Evolutionary conservation across 2,329 filamentous ascomycete genomes (phyloP), one percentile per base, ranked within the genome.

Genomic region (Fusarium pseudonygamai): DNA sequence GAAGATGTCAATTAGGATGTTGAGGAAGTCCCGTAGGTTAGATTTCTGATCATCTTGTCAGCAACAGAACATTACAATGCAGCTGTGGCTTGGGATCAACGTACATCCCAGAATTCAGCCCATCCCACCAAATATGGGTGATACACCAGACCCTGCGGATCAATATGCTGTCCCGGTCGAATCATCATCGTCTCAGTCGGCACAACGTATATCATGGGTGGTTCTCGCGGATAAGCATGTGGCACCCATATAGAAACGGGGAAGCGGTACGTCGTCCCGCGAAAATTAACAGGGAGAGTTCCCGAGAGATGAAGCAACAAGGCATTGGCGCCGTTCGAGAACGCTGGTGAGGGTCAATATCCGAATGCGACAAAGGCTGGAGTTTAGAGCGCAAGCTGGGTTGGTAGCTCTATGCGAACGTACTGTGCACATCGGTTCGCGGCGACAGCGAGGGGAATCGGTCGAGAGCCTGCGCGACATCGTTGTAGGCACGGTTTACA

Each of bases 361-460:
- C 55, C 40, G 60, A 49, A 67, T 67, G 56, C 62, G 61, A 58
- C 58, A 50, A 49, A 34, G 45, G 50, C 70, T 20, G 42, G 24
- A 32, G 59, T 46, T 16, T 20, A 32, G 49, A 53, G 40, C 50
- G 50, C 24, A 49, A 64, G 82, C 69, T 53, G 55, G 28, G 20
- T 26, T 34, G 46, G n/a, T 90, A 78, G 67, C 71, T 74, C 46
- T 26, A 43, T 16, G 57, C 42, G 57, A 39, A 42, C 68, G 46
- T 88, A 97, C 95, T 98, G 83, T 98, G 97, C 58, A 98, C 95
- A 82, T 98, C 95, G 69, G 96, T 99, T 76, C 93, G 90, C 32
- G 95, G 94, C 14, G 92, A 89, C 28, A 99, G 87, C 5, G 93
- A 93, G 13, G 94, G 90, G 79, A 95, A 94, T 75, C 93, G 89